Evolutionary conservation across 2,329 filamentous ascomycete genomes (phyloP).

Genomic region (Ceratocystis eucalypticola): DNA sequence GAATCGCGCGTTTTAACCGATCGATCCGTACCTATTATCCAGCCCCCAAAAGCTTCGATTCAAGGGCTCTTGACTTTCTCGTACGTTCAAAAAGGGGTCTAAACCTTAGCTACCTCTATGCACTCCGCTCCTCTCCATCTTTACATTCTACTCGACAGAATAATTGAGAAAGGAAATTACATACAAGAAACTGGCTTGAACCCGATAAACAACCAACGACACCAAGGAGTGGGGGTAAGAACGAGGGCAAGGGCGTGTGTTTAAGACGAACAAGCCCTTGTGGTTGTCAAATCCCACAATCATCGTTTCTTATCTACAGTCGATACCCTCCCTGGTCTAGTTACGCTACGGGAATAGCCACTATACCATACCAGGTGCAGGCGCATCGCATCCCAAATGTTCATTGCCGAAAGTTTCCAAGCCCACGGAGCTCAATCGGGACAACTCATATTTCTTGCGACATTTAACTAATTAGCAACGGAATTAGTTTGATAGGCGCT

Average conservation of each 20-base stretch:
- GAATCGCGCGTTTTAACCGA: neutral
- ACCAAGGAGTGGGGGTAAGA: neutral
- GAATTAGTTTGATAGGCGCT: neutral
- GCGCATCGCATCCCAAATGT: neutral
- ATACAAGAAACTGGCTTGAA: neutral
- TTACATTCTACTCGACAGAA: neutral
- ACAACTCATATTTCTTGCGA: neutral
- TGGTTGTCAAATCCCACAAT: neutral
- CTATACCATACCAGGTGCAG: conserved; percentile 6
- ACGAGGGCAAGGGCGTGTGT: neutral
- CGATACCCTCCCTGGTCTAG: neutral
- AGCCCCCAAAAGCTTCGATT: neutral
- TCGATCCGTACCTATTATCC: neutral
- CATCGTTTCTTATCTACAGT: conserved; percentile 8
- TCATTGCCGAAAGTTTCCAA: neutral
- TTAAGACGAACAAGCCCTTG: neutral
- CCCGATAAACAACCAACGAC: neutral
- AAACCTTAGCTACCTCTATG: neutral
- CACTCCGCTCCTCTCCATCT: no score
- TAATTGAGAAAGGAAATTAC: neutral
- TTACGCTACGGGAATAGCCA: neutral
- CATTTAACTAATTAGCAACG: neutral
- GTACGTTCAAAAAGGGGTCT: neutral
- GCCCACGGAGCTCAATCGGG: conserved; percentile 9
- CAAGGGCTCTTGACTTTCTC: neutral